Evolutionary conservation across 768 basidiomycete species (phyloP).

Genomic region (Amylocystis lapponica): DNA sequence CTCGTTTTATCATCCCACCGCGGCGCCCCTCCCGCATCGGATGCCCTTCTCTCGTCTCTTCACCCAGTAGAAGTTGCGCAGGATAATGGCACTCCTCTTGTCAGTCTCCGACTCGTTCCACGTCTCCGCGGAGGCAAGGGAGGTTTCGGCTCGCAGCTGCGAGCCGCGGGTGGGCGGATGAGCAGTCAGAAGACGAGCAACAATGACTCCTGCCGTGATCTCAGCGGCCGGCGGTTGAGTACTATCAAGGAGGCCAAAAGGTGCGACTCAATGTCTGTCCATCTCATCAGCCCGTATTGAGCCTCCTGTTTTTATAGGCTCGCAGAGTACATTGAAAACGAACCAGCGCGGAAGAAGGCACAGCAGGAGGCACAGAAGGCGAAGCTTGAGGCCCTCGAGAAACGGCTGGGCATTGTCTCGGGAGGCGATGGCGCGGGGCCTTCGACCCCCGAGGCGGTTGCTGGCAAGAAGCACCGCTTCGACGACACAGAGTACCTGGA

Average conservation of each 20-base stretch:
- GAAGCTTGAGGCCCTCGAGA: conserved; percentile 82
- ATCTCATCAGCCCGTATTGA: not conserved
- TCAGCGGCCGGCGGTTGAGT: conserved; percentile 83
- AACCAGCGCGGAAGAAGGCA: conserved; percentile 75
- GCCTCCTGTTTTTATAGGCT: conserved; percentile 40
- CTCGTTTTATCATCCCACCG: conserved; percentile 38
- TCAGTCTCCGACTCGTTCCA: conserved; percentile 71
- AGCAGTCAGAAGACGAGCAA: conserved; percentile 92
- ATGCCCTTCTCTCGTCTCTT: conserved; percentile 32
- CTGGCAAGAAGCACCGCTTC: conserved; percentile 82
- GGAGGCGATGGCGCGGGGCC: conserved; percentile 20
- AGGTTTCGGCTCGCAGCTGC: conserved; percentile 93
- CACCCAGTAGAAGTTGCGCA: conserved; percentile 18
- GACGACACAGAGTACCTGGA: conserved; percentile 93
- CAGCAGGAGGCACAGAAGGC: conserved; percentile 71
- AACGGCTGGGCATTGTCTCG: conserved; percentile 63
- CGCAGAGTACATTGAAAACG: conserved; percentile 80
- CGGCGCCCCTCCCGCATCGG: conserved; percentile 25
- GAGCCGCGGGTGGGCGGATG: conserved; percentile 98
- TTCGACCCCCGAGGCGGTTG: conserved; percentile 34
- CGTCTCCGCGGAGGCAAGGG: conserved; percentile 88
- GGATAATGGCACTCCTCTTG: conserved; percentile 28
- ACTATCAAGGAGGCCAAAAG: conserved; percentile 96
- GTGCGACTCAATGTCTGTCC: conserved; percentile 39
- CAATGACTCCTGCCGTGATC: conserved; percentile 91